A percentile compares a stretch with the other conserved stretches of the same genome.
Conservation (phyloP, 169 alveolate species). For the Plasmodium reichenowi region DNA sequence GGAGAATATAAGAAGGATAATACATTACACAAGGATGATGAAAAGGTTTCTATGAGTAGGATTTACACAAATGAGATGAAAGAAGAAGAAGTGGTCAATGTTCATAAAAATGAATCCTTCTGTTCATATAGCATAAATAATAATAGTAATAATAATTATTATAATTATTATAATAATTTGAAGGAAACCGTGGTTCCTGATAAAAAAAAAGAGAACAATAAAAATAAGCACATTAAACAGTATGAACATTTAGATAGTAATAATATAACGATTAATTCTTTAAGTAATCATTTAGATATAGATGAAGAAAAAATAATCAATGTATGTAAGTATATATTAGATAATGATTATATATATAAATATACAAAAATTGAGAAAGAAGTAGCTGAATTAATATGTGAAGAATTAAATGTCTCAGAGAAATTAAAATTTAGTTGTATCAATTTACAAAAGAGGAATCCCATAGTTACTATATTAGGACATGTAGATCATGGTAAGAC, state of each 20-base stretch:
- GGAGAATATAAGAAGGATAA: neutral
- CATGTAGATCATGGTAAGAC: slow-evolving; percentile 99
- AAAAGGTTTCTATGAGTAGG: neutral
- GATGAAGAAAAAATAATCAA: slow-evolving; percentile 86
- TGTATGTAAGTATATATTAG: slow-evolving; percentile 94
- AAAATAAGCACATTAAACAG: slow-evolving; percentile 12
- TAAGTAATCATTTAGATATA: slow-evolving; percentile 90
- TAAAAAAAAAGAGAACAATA: neutral
- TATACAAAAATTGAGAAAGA: slow-evolving; percentile 83
- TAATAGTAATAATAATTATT: no score
- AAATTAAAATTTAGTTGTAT: slow-evolving; percentile 90
- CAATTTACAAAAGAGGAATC: slow-evolving; percentile 88
- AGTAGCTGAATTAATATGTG: slow-evolving; percentile 85
- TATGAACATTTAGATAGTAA: slow-evolving; percentile 51
- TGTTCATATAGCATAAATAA: neutral
- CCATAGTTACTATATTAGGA: slow-evolving; percentile 96
- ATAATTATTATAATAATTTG: neutral
- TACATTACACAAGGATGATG: neutral
- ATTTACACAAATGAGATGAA: neutral
- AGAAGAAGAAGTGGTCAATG: neutral
- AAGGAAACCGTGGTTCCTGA: neutral
- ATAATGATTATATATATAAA: slow-evolving; percentile 91
- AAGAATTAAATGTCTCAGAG: slow-evolving; percentile 94
- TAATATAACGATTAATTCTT: slow-evolving; percentile 77
- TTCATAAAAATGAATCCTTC: neutral